Evolutionary conservation across 768 basidiomycete species (phyloP), one percentile per base, ranked within the genome.

Genomic region (Auricularia sp.): DNA sequence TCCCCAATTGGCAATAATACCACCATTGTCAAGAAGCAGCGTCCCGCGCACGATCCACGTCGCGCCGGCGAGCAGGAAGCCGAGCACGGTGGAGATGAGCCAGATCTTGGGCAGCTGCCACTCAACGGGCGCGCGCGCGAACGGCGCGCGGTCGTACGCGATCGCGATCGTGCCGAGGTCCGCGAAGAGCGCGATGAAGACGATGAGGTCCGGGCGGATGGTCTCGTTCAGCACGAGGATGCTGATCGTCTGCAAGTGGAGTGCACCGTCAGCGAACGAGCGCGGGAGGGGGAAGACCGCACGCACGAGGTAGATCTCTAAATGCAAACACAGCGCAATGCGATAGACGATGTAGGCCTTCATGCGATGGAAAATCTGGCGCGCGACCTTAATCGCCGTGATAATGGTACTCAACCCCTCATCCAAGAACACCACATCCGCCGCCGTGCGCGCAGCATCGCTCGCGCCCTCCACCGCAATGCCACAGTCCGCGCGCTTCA

Each of bases 331-430:
- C 44, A 81, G 77, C 3, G 80, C 80, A 65, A 81, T 81, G 69
- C 80, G 78, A 68, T 81, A 75, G 62, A 74, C 69, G 63, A 75
- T 73, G 68, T 71, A 73, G 62, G 76, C 78, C 70, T 77, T 77
- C 80, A 78, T 77, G 58, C 80, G 75, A 67, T 81, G 80, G 73
- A 82, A 82, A 68, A 82, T 82, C 69, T 80, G 78, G 29, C 80
- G 73, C 2, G 80, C 78, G 3, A 79, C 79, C 69, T 81, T 81
- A 72, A 82, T 79, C 61, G 76, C 71, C 7, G 78, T 79, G 67
- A 82, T 79, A 65, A 75, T 77, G 10, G 75, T 74, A 37, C 68
- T 71, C 5, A 81, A 72, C 64, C 80, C 80, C 62, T 80, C 79
- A 67, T 80, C 80, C n/a, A 80, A 70, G 72, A 81, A 81, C 18